Evolutionary conservation across 164 flowering plant species (phyloP).

Genomic region (Aristolochia contorta): DNA sequence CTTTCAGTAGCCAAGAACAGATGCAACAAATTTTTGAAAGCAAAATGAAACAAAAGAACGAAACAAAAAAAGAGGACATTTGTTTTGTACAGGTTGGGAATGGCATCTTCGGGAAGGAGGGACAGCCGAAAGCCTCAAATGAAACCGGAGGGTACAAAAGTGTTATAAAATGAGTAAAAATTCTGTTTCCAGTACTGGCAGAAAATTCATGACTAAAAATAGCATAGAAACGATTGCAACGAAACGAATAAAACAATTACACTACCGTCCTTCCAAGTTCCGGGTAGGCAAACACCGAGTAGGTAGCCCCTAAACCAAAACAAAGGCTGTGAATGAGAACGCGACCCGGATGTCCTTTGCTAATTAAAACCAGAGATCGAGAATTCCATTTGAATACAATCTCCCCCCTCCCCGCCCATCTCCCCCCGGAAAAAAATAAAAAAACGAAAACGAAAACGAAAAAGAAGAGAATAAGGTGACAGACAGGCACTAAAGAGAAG

Average conservation of each 20-base stretch:
- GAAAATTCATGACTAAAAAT: not conserved
- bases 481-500: not conserved
- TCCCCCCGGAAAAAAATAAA: no score
- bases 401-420: not conserved
- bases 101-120: not conserved
- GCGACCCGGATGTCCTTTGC: not conserved
- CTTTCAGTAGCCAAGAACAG: no score
- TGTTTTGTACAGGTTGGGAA: no score
- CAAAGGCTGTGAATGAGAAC: no score
- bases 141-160: not conserved
- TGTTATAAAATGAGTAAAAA: not conserved
- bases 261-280: no score
- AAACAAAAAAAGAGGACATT: no score
- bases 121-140: not conserved
- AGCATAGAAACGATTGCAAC: not conserved
- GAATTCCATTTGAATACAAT: not conserved
- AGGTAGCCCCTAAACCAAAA: no score
- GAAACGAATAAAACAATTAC: not conserved
- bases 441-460: not conserved
- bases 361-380: no score
- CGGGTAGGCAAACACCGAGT: no score
- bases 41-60: not conserved
- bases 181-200: not conserved
- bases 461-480: no score
- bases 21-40: not conserved